phyloP scores from a whole-genome alignment of 2,329 filamentous ascomycete species.

The Sclerotiophoma versabilis region DNA sequence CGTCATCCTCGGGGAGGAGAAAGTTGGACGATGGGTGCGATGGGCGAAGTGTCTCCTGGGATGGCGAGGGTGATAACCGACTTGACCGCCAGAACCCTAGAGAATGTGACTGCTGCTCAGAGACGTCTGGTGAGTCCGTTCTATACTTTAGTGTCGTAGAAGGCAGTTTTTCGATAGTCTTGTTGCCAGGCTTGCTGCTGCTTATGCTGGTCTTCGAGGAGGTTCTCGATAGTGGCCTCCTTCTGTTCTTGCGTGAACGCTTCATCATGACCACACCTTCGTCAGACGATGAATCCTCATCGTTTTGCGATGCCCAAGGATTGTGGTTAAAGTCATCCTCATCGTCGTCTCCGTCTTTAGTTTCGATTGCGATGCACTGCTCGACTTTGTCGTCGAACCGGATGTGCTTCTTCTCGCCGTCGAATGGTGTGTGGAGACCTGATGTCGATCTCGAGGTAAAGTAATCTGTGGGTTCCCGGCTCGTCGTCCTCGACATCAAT shows the following conservation, averaged over 20 bases:
- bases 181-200: constrained; percentile 64
- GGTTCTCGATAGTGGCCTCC: constrained; percentile 60
- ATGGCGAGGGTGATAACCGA: constrained; percentile 73
- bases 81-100: constrained; percentile 55
- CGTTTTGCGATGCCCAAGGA: constrained; percentile 48
- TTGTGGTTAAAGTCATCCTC: constrained; percentile 54
- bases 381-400: constrained; percentile 96
- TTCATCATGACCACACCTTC: constrained; percentile 87
- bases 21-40: constrained; percentile 71
- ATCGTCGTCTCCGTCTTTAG: constrained; percentile 79
- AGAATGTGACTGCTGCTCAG: constrained; percentile 58
- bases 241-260: constrained; percentile 56
- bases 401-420: constrained; percentile 79
- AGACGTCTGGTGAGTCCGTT: constrained; percentile 74
- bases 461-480: constrained; percentile 69
- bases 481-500: constrained; percentile 68
- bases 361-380: constrained; percentile 92
- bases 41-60: constrained; percentile 81
- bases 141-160: constrained; percentile 87
- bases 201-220: constrained; percentile 63
- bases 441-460: constrained; percentile 74
- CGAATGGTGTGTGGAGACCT: constrained; percentile 69
- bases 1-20: constrained; percentile 67
- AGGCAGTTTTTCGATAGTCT: constrained; percentile 86
- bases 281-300: constrained; percentile 68